These are phyloP conservation scores for Podosphaera xanthii DNA, from an alignment of 2,329 filamentous ascomycete genomes.

Conservation along the genomic window DNA sequence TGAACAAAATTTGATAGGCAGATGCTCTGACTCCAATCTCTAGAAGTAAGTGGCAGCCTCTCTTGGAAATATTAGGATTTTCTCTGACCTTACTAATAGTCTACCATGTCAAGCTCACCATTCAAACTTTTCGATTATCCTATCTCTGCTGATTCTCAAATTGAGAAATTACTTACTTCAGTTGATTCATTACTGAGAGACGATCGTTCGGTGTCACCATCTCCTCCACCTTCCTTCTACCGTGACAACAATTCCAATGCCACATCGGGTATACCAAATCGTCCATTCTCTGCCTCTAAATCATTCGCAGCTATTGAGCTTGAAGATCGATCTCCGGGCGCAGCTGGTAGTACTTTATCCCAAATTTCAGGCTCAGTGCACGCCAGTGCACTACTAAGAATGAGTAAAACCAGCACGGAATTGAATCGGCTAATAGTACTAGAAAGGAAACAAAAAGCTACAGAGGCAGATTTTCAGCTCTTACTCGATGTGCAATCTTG, in stretches of 20 bases:
- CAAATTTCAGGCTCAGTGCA: neutral
- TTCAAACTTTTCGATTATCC: neutral
- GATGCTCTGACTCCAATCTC: neutral
- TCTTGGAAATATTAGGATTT: neutral
- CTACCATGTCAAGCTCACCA: neutral
- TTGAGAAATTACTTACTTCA: neutral
- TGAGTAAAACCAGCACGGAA: neutral
- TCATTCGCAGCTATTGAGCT: neutral
- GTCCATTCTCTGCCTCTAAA: neutral
- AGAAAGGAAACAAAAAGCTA: constrained; percentile 26
- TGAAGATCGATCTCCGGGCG: neutral
- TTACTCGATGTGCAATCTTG: constrained; percentile 35
- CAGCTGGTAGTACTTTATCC: neutral
- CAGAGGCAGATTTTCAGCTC: constrained; percentile 33
- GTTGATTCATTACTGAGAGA: neutral
- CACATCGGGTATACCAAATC: neutral
- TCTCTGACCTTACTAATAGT: neutral
- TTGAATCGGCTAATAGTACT: constrained; percentile 8
- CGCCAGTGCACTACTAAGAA: neutral
- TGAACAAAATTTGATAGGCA: neutral
- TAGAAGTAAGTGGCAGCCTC: neutral
- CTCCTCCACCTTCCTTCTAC: neutral
- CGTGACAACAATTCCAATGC: neutral
- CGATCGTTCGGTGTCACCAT: neutral
- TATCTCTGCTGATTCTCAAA: neutral